phyloP scores from a whole-genome alignment of 2,329 filamentous ascomycete species.

The Exophiala bonariae region DNA sequence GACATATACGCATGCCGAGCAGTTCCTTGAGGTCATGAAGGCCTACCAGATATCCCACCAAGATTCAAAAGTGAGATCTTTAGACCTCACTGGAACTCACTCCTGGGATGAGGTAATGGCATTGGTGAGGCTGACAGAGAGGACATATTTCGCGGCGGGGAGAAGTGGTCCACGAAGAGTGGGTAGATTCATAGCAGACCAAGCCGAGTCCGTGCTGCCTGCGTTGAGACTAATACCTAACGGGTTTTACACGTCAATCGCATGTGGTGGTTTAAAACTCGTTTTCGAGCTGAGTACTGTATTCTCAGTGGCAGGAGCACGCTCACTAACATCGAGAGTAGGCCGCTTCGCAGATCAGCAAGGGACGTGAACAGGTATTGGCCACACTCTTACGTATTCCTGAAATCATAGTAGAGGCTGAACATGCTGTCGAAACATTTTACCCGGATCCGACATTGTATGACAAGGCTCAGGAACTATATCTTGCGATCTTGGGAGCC shows the following conservation, averaged over 20 bases:
- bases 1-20: slow-evolving; percentile 1
- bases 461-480: slow-evolving; percentile 14
- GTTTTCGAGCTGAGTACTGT: slow-evolving; percentile 9
- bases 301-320: background rate
- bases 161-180: slow-evolving; percentile 2
- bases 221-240: slow-evolving; percentile 15
- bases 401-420: slow-evolving; percentile 9
- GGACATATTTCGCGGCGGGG: slow-evolving; percentile 4
- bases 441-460: slow-evolving; percentile 9
- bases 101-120: slow-evolving; percentile 18
- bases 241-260: slow-evolving; percentile 13
- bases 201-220: slow-evolving; percentile 3
- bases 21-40: slow-evolving; percentile 12
- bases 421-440: slow-evolving; percentile 14
- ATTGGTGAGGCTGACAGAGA: slow-evolving; percentile 6
- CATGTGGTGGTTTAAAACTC: slow-evolving; percentile 18
- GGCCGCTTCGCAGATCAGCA: slow-evolving; percentile 12
- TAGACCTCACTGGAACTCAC: slow-evolving; percentile 11
- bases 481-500: slow-evolving; percentile 13
- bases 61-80: background rate
- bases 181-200: slow-evolving; percentile 6
- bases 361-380: slow-evolving; percentile 9
- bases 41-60: slow-evolving; percentile 4
- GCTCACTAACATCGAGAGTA: slow-evolving; percentile 7
- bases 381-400: slow-evolving; percentile 13